phyloP scores from a whole-genome alignment of 306 rosid species.

The Casuarina glauca region DNA sequence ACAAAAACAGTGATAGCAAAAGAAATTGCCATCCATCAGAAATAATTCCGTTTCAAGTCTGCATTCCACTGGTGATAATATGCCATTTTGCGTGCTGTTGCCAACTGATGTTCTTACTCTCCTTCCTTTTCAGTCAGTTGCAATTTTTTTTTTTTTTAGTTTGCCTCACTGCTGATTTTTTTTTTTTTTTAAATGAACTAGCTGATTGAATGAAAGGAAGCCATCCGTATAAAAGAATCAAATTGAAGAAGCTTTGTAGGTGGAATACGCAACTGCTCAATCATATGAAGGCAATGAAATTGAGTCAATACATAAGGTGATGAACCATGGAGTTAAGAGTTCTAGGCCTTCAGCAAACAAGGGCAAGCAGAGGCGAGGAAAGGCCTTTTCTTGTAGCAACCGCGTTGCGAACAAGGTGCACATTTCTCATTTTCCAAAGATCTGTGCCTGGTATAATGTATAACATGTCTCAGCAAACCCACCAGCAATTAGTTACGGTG shows the following conservation, averaged over 20 bases:
- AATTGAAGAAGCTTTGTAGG: conserved; percentile 70
- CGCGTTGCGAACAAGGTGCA: conserved; percentile 54
- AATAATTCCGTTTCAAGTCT: too few relatives aligned
- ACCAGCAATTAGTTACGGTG: conserved; percentile 9
- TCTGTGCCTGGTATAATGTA: background rate
- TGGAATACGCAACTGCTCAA: conserved; percentile 59
- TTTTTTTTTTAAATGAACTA: background rate
- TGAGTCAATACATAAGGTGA: conserved; percentile 23
- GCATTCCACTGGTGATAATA: too few relatives aligned
- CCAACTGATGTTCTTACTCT: too few relatives aligned
- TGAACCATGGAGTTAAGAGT: conserved; percentile 39
- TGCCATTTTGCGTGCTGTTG: too few relatives aligned
- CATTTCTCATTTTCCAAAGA: conserved; percentile 16
- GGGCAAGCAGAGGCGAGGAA: conserved; percentile 58
- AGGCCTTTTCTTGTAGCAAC: conserved; percentile 36
- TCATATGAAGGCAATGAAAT: conserved; percentile 36
- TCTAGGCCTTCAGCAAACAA: conserved; percentile 42
- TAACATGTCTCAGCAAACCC: background rate
- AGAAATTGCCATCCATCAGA: too few relatives aligned
- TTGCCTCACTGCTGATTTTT: conserved; percentile 19
- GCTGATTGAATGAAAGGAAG: conserved; percentile 47
- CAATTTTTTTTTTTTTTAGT: background rate
- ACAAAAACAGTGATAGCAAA: too few relatives aligned
- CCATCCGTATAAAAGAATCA: conserved; percentile 44
- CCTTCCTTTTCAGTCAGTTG: too few relatives aligned